Percentiles rank a stretch among this genome's conserved stretches.
Evolutionary conservation across 371 early-diverging fungal genomes (phyloP).

Genomic region (Mucor mucedo): DNA sequence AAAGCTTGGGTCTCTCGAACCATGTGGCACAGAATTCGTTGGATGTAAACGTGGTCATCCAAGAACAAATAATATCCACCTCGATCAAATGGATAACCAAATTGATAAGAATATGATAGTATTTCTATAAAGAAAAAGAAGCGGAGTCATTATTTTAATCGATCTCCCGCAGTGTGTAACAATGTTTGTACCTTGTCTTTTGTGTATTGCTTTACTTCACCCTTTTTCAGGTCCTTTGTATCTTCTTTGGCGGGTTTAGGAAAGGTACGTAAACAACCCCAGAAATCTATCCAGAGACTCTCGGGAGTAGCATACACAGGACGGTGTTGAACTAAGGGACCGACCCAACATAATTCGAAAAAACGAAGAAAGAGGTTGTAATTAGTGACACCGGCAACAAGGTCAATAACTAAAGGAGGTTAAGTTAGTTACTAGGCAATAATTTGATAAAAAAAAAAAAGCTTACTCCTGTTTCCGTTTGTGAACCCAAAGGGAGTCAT

Average conservation of each 20-base stretch:
- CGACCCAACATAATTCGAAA: slow-evolving; percentile 39
- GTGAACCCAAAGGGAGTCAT: slow-evolving; percentile 36
- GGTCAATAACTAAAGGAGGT: slow-evolving; percentile 29
- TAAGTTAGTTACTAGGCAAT: background rate
- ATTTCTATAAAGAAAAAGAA: slow-evolving; percentile 29
- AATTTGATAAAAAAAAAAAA: background rate
- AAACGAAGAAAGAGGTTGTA: slow-evolving; percentile 40
- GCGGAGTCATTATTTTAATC: background rate
- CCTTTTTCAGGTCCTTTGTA: slow-evolving; percentile 26
- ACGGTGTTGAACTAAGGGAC: slow-evolving; percentile 34
- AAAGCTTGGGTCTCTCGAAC: slow-evolving; percentile 25
- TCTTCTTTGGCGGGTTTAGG: slow-evolving; percentile 34
- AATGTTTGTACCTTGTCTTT: slow-evolving; percentile 42
- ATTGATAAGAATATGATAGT: slow-evolving; percentile 37
- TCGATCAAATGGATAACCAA: slow-evolving; percentile 19
- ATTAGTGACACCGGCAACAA: slow-evolving; percentile 18
- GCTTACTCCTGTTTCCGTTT: slow-evolving; percentile 29
- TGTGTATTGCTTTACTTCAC: slow-evolving; percentile 21
- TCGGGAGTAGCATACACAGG: slow-evolving; percentile 31
- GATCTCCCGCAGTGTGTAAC: background rate
- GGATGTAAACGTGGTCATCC: slow-evolving; percentile 28
- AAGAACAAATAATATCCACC: slow-evolving; percentile 35
- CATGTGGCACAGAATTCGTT: slow-evolving; percentile 25
- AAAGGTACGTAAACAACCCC: slow-evolving; percentile 43
- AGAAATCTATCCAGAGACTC: slow-evolving; percentile 39